These are phyloP conservation scores for Geranium incanum DNA, from an alignment of 441 rosid species.

Conservation along the genomic window DNA sequence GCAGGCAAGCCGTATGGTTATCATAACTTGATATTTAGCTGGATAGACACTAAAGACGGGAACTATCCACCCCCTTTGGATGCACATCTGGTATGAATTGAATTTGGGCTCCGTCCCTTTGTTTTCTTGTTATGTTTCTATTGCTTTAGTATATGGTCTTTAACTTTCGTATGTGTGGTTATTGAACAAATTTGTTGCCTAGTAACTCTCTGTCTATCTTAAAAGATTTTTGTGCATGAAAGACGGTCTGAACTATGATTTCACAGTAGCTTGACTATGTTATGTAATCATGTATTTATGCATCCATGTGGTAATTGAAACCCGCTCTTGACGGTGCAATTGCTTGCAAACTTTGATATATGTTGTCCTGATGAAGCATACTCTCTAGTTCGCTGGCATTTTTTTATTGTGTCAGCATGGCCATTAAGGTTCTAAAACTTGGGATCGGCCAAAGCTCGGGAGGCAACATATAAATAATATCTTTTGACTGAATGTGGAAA, in stretches of 20 bases:
- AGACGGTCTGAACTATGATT: neutral
- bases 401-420: neutral
- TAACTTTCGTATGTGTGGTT: neutral
- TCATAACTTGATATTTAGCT: constrained; percentile 95
- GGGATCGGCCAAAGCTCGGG: no score
- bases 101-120: neutral
- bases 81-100: constrained; percentile 66
- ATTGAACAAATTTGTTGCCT: constrained; percentile 10
- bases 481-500: no score
- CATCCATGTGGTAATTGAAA: no score
- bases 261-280: neutral
- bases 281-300: no score
- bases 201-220: neutral
- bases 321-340: no score
- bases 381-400: neutral
- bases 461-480: no score
- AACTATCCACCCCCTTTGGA: constrained; percentile 94
- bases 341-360: no score
- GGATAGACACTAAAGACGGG: constrained; percentile 79
- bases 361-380: no score
- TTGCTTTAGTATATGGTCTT: neutral
- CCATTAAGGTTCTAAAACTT: neutral
- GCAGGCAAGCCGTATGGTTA: constrained; percentile 84
- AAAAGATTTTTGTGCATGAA: neutral
- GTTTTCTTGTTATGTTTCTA: neutral